These are phyloP conservation scores for Euphrasia arctica DNA, from an alignment of 305 asterid genomes.

Conservation along the genomic window DNA sequence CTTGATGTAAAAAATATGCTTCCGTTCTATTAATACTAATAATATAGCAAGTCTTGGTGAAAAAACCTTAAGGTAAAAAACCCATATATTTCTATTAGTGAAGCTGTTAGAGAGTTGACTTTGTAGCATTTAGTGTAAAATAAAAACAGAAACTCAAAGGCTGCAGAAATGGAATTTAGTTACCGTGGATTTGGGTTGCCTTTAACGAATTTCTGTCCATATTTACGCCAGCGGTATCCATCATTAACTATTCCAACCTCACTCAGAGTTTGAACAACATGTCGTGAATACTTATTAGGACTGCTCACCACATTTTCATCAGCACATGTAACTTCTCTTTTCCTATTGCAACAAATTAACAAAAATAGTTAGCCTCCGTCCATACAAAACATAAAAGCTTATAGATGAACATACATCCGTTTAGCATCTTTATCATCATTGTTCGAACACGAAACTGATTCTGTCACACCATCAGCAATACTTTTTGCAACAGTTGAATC, in stretches of 20 bases:
- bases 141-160: neutral
- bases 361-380: conserved; percentile 21
- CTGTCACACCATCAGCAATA: conserved; percentile 32
- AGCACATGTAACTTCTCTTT: conserved; percentile 35
- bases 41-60: conserved; percentile 1
- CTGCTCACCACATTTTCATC: conserved; percentile 47
- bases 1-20: neutral
- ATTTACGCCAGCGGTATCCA: conserved; percentile 97
- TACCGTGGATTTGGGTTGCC: conserved; percentile 97
- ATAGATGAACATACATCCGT: conserved; percentile 57
- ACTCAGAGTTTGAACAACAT: conserved; percentile 73
- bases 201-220: conserved; percentile 93
- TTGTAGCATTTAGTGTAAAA: neutral
- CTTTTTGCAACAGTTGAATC: conserved; percentile 32
- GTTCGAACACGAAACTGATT: conserved; percentile 33
- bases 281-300: conserved; percentile 51
- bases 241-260: conserved; percentile 79
- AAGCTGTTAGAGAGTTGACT: neutral
- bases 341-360: conserved; percentile 49
- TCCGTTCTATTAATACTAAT: neutral
- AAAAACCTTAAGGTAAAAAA: neutral
- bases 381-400: conserved; percentile 23
- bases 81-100: neutral
- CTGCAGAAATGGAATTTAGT: conserved; percentile 25
- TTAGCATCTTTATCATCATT: conserved; percentile 50